Evolutionary conservation across 805 yeast species (phyloP), one percentile per base, ranked within the genome.

Genomic region (Kluyveromyces nonfermentans): DNA sequence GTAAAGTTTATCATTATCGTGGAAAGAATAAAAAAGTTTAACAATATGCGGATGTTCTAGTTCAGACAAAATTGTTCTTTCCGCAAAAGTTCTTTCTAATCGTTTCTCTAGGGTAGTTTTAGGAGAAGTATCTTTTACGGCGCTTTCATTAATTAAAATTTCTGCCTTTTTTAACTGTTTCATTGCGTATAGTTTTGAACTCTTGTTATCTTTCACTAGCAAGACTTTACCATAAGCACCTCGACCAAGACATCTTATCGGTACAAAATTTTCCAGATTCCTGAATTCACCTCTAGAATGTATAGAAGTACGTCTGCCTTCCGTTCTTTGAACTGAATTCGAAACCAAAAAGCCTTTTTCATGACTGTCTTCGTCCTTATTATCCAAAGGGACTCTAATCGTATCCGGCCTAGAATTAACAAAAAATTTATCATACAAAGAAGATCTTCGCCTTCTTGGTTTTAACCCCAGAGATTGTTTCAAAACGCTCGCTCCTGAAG

Each of bases 221-320:
- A 85, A 65, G 2, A 87, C 96, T 57, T 85, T 86, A 3, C 96
- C 96, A 52, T 84, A 87, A 2, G 95, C 87, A 3, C 96, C 96
- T 41, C 80, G 75, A 0, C 96, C 96, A 5, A 87, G 67, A 0
- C 86, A 93, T 51, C 77, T 82, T 6, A 88, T 62, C 2, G 85
- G 83, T 52, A 74, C 78, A 54, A 88, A 87, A 56, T 87, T 95
- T 5, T 54, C 40, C 5, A 70, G 57, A 21, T 53, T 56, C 14
- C 63, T 53, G 8, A 46, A 45, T n/a, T 40, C 50, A 16, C 44
- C 46, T 34, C 41, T 22, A 12, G 36, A 37, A 16, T 40, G 35
- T 30, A 37, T 34, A 10, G 38, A 33, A 28, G 19, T 12, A 15
- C 42, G 18, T n/a, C 40, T 19, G 22, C 37, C 25, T 31, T 22